Evolutionary conservation across 192 early-diverging fungal species (phyloP).

Genomic region (Umbelopsis ramanniana): DNA sequence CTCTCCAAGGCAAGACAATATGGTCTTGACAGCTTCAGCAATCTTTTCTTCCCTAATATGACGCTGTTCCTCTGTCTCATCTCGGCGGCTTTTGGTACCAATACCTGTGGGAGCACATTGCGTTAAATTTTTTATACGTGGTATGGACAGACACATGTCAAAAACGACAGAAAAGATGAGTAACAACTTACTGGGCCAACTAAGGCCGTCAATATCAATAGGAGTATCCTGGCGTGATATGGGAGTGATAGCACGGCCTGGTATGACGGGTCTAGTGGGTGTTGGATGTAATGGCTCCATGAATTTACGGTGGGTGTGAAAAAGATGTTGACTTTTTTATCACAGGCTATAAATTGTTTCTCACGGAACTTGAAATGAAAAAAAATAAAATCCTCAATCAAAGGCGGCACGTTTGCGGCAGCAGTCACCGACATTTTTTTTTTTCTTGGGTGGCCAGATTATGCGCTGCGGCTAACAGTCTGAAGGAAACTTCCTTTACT

Average conservation of each 20-base stretch:
- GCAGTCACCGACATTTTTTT: neutral
- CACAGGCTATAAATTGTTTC: neutral
- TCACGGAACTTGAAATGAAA: neutral
- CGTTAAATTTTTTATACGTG: neutral
- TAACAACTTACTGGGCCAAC: constrained; percentile 76
- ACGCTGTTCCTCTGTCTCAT: constrained; percentile 79
- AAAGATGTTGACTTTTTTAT: neutral
- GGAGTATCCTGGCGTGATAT: constrained; percentile 36
- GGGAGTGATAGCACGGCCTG: constrained; percentile 20
- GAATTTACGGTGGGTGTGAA: neutral
- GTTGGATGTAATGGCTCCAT: constrained; percentile 19
- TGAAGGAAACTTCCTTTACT: too few relatives aligned
- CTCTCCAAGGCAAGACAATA: constrained; percentile 94
- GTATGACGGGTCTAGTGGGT: constrained; percentile 10
- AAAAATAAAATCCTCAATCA: too few relatives aligned
- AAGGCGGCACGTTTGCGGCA: neutral
- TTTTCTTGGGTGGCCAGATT: too few relatives aligned
- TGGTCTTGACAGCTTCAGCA: constrained; percentile 81
- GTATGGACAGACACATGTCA: too few relatives aligned
- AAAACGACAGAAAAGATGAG: too few relatives aligned
- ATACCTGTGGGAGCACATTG: constrained; percentile 53
- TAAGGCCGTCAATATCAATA: constrained; percentile 74
- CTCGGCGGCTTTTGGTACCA: constrained; percentile 78
- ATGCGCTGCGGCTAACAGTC: too few relatives aligned
- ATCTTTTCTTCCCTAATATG: constrained; percentile 76